A percentile compares a stretch with the other conserved stretches of the same genome.
phyloP scores from a whole-genome alignment of 75 land plant species.

The Picea glauca region DNA sequence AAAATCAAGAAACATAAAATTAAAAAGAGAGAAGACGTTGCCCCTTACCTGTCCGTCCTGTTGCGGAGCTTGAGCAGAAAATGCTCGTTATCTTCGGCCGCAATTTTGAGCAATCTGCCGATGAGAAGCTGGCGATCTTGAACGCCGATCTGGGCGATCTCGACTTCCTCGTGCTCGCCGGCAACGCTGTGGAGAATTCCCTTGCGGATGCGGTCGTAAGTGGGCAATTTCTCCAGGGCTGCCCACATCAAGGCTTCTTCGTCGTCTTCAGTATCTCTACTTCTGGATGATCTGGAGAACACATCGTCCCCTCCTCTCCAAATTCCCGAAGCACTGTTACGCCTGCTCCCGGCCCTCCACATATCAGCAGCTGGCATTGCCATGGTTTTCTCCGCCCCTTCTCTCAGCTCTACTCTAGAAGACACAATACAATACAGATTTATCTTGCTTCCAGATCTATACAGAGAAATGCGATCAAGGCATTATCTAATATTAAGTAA shows the following conservation, averaged over 20 bases:
- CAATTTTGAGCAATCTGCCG: conserved; percentile 56
- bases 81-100: conserved; percentile 87
- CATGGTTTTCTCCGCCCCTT: too few species aligned
- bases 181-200: conserved; percentile 6
- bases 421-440: too few species aligned
- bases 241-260: conserved; percentile 78
- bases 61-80: conserved; percentile 59
- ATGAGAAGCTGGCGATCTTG: conserved; percentile 62
- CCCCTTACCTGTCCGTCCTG: conserved; percentile 65
- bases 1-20: too few species aligned
- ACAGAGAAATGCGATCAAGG: too few species aligned
- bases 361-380: too few species aligned
- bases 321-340: background rate
- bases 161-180: conserved; percentile 53
- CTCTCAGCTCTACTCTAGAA: too few species aligned
- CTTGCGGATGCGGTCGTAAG: background rate
- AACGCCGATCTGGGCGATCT: conserved; percentile 50
- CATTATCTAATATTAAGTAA: too few species aligned
- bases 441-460: too few species aligned
- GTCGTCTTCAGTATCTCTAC: conserved; percentile 22
- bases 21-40: too few species aligned
- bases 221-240: conserved; percentile 87
- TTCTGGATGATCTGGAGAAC: conserved; percentile 12
- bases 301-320: conserved; percentile 16
- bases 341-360: too few species aligned